Evolutionary conservation across 208 protist species (phyloP).

Genomic region (Hexamita inflata): DNA sequence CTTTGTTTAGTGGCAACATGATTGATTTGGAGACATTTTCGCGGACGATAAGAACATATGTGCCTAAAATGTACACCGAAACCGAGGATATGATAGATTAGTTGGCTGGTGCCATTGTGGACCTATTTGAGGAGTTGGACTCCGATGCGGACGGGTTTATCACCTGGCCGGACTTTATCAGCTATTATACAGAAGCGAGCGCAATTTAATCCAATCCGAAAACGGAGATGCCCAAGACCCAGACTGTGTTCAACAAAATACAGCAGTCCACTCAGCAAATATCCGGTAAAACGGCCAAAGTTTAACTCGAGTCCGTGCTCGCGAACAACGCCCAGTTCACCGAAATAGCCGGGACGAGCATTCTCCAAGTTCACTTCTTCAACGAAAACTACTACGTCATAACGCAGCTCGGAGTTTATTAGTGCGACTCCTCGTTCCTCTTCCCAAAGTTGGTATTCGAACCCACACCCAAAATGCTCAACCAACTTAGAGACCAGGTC

Average conservation of each 20-base stretch:
- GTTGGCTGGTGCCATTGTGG: not conserved
- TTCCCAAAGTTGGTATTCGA: conserved; percentile 17
- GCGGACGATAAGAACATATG: not conserved
- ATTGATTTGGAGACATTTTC: not conserved
- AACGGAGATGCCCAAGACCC: not conserved
- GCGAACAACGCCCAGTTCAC: conserved; percentile 11
- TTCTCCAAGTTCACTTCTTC: not conserved
- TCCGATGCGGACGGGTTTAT: conserved; percentile 18
- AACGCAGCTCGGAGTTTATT: conserved; percentile 12
- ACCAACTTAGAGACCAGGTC: not conserved
- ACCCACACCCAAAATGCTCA: not conserved
- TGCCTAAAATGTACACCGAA: not conserved
- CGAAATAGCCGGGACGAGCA: not conserved
- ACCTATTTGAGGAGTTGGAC: conserved; percentile 22
- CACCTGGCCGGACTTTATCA: conserved; percentile 21
- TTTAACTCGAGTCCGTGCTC: not conserved
- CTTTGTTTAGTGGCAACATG: not conserved
- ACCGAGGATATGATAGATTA: not conserved
- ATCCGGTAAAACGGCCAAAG: conserved; percentile 15
- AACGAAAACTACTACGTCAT: conserved; percentile 18
- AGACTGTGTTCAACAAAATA: conserved; percentile 6
- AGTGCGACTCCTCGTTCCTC: not conserved
- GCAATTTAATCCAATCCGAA: no score
- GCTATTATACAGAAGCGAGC: conserved; percentile 11
- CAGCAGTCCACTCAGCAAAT: not conserved